These are phyloP conservation scores for Saturnispora quitensis DNA, from an alignment of 805 yeast genomes.

Conservation along the genomic window DNA sequence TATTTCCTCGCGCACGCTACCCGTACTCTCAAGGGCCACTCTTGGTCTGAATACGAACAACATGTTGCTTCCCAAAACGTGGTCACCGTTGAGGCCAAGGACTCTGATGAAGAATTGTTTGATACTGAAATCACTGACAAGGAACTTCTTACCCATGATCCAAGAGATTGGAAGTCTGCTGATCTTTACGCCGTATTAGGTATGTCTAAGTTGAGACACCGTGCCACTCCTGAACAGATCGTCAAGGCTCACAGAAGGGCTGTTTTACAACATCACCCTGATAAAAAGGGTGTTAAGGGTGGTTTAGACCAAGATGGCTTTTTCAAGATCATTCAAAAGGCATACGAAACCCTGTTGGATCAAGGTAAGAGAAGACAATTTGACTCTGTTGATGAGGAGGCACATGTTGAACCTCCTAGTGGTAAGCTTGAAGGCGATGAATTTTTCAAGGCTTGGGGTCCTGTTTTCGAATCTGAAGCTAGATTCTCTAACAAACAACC, in stretches of 20 bases:
- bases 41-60: slow-evolving; percentile 96
- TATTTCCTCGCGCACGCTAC: slow-evolving; percentile 94
- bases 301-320: slow-evolving; percentile 89
- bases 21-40: slow-evolving; percentile 91
- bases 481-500: slow-evolving; percentile 91
- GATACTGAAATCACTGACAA: slow-evolving; percentile 56
- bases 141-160: slow-evolving; percentile 77
- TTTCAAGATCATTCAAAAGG: slow-evolving; percentile 96
- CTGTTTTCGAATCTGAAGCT: slow-evolving; percentile 82
- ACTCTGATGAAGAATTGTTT: slow-evolving; percentile 53
- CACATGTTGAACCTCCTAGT: slow-evolving; percentile 76
- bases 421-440: slow-evolving; percentile 38
- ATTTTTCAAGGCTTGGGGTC: slow-evolving; percentile 87
- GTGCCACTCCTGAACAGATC: slow-evolving; percentile 86
- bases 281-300: slow-evolving; percentile 88
- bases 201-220: slow-evolving; percentile 80
- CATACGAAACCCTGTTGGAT: slow-evolving; percentile 83
- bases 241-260: slow-evolving; percentile 95
- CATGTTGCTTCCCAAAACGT: slow-evolving; percentile 87
- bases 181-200: slow-evolving; percentile 97
- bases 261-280: slow-evolving; percentile 96
- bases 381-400: slow-evolving; percentile 89
- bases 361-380: slow-evolving; percentile 82
- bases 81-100: slow-evolving; percentile 52
- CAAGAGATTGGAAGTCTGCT: slow-evolving; percentile 96